These are phyloP conservation scores for Aspergillus leporis DNA, from an alignment of 495 filamentous ascomycete species.

Conservation along the genomic window DNA sequence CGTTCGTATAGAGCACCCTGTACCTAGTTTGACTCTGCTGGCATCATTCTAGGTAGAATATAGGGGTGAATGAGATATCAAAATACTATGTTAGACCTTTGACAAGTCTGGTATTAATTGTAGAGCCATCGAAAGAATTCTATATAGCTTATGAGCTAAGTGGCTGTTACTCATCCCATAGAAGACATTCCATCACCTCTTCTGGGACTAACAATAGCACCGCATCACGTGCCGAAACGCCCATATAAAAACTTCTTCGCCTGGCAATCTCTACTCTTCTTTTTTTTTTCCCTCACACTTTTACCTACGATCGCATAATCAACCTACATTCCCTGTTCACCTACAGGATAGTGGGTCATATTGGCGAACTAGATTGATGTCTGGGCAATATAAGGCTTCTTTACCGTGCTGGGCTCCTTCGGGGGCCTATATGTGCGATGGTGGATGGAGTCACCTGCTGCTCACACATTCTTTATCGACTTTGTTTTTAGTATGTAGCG, in stretches of 20 bases:
- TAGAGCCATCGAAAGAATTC: background rate
- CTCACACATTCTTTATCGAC: conserved; percentile 33
- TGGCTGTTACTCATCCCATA: background rate
- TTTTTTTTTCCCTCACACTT: conserved; percentile 45
- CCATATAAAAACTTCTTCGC: conserved; percentile 25
- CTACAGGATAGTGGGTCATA: conserved; percentile 55
- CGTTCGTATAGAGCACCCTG: background rate
- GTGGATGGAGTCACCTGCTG: conserved; percentile 45
- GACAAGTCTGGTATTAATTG: background rate
- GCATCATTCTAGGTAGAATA: background rate
- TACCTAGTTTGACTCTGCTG: background rate
- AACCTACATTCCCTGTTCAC: conserved; percentile 48
- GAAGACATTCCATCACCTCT: background rate
- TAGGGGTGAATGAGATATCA: background rate
- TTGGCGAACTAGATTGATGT: conserved; percentile 52
- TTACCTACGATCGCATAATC: conserved; percentile 54
- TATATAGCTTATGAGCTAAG: background rate
- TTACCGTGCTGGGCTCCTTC: conserved; percentile 31
- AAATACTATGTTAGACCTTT: background rate
- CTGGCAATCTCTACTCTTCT: conserved; percentile 7
- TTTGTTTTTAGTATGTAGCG: background rate
- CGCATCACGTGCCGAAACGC: conserved; percentile 22
- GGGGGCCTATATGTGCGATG: conserved; percentile 30
- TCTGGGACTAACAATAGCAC: background rate
- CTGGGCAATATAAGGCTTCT: conserved; percentile 32